Conservation (phyloP, 202 grass and related monocot species). For the Digitaria exilis region DNA sequence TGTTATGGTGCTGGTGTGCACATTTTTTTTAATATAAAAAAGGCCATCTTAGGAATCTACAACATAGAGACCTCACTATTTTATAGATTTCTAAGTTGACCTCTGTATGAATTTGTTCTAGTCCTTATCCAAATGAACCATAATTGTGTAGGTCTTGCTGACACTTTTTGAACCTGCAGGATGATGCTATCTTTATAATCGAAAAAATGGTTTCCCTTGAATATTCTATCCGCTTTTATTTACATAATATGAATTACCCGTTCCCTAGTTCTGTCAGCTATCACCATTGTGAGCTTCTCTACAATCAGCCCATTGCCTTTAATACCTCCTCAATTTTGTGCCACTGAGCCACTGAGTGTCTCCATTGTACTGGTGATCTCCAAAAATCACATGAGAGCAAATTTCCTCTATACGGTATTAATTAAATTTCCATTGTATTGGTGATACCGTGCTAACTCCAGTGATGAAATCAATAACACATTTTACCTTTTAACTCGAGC, state of each 20-base stretch:
- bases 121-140: neutral
- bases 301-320: neutral
- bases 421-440: neutral
- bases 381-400: neutral
- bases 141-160: slow-evolving; percentile 5
- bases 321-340: neutral
- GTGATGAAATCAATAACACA: neutral
- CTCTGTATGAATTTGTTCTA: neutral
- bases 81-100: neutral
- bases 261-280: neutral
- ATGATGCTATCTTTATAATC: neutral
- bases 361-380: neutral
- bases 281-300: neutral
- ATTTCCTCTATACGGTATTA: neutral
- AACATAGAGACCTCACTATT: neutral
- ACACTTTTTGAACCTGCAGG: neutral
- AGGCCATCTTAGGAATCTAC: slow-evolving; percentile 8
- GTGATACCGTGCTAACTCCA: neutral
- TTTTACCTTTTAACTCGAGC: neutral
- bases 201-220: neutral
- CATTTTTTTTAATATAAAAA: neutral
- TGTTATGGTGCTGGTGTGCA: neutral
- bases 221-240: neutral
- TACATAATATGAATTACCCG: neutral
- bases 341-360: neutral